Conservation (phyloP, 2,329 filamentous ascomycete genomes). For the Botrytis fabae region DNA sequence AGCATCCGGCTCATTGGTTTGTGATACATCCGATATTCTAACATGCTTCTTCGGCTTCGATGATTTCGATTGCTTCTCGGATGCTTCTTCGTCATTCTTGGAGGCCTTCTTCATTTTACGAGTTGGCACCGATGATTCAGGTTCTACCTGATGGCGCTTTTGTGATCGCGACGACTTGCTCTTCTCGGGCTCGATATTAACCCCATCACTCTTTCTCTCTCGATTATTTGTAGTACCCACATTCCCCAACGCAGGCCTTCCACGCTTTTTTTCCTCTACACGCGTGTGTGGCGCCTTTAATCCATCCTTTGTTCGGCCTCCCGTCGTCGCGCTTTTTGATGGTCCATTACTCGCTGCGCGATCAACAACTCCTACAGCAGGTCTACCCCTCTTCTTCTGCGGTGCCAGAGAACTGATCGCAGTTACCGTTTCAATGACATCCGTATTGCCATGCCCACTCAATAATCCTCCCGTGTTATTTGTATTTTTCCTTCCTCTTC, state of each 20-base stretch:
- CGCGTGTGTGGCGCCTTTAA: not conserved
- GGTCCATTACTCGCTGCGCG: not conserved
- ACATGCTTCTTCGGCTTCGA: conserved; percentile 18
- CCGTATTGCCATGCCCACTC: not conserved
- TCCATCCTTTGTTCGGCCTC: not conserved
- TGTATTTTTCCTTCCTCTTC: not conserved
- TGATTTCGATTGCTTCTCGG: conserved; percentile 3
- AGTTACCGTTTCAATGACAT: conserved; percentile 5
- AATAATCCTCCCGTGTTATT: not conserved
- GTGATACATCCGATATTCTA: conserved; percentile 15
- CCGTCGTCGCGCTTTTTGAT: not conserved
- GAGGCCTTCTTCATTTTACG: conserved; percentile 2
- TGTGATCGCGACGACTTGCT: conserved; percentile 7
- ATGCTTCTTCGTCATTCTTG: not conserved
- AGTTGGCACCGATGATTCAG: not conserved
- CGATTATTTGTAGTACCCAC: not conserved
- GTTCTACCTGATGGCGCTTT: not conserved
- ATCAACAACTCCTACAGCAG: not conserved
- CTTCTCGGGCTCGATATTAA: not conserved
- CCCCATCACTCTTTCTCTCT: not conserved
- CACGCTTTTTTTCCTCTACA: not conserved
- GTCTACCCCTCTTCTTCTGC: conserved; percentile 14
- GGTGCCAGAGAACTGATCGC: conserved; percentile 11
- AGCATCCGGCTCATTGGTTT: not conserved
- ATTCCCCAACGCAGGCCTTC: not conserved